These are phyloP conservation scores for Ploettnerulaceae sp. DNA, from an alignment of 2,329 filamentous ascomycete species.

Conservation along the genomic window DNA sequence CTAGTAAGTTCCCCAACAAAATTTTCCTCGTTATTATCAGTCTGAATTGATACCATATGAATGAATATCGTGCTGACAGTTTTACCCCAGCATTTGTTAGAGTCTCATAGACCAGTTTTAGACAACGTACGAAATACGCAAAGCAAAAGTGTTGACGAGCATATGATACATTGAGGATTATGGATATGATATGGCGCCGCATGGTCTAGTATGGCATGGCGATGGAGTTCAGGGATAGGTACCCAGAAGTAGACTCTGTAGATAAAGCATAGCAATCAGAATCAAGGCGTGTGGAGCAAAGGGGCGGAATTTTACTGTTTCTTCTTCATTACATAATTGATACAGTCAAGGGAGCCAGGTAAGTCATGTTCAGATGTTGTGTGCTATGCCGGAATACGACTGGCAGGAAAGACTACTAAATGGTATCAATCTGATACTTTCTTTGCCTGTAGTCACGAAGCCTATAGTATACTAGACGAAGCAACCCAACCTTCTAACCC, in stretches of 20 bases:
- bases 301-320: too few species aligned
- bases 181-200: not conserved
- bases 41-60: not conserved
- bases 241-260: not conserved
- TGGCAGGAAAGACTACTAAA: too few species aligned
- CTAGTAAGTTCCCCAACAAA: constrained; percentile 62
- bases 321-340: too few species aligned
- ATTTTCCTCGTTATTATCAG: too few species aligned
- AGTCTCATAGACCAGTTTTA: constrained; percentile 26
- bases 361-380: too few species aligned
- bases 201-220: constrained; percentile 14
- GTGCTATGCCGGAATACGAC: too few species aligned
- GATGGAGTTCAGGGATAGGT: constrained; percentile 17
- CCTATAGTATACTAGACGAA: too few species aligned
- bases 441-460: too few species aligned
- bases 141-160: not conserved
- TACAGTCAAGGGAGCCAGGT: too few species aligned
- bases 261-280: constrained; percentile 1
- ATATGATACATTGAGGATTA: not conserved
- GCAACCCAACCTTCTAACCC: too few species aligned
- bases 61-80: constrained; percentile 4
- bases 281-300: too few species aligned
- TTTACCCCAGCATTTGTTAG: constrained; percentile 29
- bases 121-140: not conserved
- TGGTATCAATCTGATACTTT: too few species aligned